phyloP scores from a whole-genome alignment of 73 alveolate species.

The Vitrella brassicaformis region DNA sequence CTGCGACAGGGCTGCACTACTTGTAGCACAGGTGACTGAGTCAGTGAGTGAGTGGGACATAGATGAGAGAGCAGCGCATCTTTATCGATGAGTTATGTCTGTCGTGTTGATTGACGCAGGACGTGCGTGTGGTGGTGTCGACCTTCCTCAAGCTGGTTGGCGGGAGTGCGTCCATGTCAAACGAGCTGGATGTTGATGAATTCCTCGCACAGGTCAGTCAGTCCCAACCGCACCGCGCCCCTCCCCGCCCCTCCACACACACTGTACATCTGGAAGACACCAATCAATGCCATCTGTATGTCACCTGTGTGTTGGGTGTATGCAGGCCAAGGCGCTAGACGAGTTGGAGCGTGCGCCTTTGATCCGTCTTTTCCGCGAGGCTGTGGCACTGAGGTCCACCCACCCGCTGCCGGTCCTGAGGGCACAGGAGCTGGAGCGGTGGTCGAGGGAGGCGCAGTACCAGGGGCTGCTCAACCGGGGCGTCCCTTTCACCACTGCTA shows the following conservation, averaged over 20 bases:
- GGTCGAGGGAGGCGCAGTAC: no score
- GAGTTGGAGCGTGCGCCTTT: neutral
- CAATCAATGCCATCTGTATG: no score
- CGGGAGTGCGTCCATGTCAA: neutral
- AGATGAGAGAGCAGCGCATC: no score
- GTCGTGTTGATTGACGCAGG: no score
- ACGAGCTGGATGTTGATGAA: neutral
- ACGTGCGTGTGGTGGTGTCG: neutral
- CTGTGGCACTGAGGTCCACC: neutral
- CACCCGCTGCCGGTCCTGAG: neutral
- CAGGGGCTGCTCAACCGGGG: no score
- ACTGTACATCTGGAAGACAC: no score
- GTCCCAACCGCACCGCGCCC: no score
- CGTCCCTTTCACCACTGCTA: no score
- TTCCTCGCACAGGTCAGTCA: neutral
- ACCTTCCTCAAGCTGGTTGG: neutral
- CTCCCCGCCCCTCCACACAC: no score
- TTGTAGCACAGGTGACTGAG: neutral
- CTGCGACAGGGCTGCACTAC: conserved; percentile 1
- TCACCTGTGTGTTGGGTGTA: no score
- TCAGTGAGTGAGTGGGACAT: no score
- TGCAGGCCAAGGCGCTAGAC: neutral
- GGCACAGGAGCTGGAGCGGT: neutral
- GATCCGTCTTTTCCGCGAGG: neutral
- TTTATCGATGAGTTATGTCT: no score